Evolutionary conservation across 192 early-diverging fungal species (phyloP), one percentile per base, ranked within the genome.

Genomic region (Backusella parvicylindrica): DNA sequence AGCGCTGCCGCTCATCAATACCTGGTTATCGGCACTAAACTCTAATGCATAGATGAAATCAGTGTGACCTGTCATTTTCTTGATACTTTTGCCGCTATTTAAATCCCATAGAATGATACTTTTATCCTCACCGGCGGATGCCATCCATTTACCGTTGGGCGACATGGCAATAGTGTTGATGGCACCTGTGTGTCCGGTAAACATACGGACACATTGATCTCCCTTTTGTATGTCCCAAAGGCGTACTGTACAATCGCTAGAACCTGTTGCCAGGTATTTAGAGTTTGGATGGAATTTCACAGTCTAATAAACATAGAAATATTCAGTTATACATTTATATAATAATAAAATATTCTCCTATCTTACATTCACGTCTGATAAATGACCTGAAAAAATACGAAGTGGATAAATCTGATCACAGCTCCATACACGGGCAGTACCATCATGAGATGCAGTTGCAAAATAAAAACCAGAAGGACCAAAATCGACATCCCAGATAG

Each of bases 271-370:
- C 2, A 99, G 68, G 76, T 99, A 99, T 71, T 95, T 95, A 64
- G 93, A 91, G 80, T 99, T 99, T n/a, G 98, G 98, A 78, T 99
- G 98, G 78, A 99, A 99, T 77, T 89, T 90, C 31, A 99, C 97
- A 70, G 84, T 77, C 92, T 94, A 63, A n/a, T 9, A 28, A 0
- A 23, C 28, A 31, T 23, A 41, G 6, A 41, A 26, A 26, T 8
- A 26, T 18, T 23, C 13, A 36, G n/a, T n/a, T n/a, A n/a, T n/a
- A n/a, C n/a, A n/a, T n/a, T n/a, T n/a, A n/a, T n/a, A n/a, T n/a
- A n/a, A n/a, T n/a, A n/a, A n/a, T n/a, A n/a, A n/a, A n/a, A n/a
- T n/a, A n/a, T n/a, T n/a, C n/a, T n/a, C n/a, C n/a, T n/a, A n/a
- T n/a, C 84, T 80, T 87, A 94, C 93, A 73, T 99, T 95, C 6